Evolutionary conservation across 306 rosid genomes (phyloP), one percentile per base, ranked within the genome.

Genomic region (Rosa lucieae): DNA sequence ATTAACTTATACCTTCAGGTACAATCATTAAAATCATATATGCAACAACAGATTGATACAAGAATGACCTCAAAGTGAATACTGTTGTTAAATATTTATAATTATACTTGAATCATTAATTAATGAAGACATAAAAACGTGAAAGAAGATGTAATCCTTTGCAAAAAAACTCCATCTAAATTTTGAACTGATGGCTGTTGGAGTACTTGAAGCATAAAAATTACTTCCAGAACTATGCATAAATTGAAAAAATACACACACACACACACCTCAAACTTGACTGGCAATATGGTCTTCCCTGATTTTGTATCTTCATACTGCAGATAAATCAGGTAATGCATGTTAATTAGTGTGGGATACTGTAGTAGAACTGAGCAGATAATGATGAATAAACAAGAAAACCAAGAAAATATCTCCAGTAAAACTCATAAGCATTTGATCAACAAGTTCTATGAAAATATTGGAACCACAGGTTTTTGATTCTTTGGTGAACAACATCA

Each of bases 231-330:
- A 11, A 55, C 39, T 10, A 20, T 37, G 10, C 6, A 26, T 26
- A 26, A 26, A 26, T 26, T 26, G 26, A 26, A n/a, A n/a, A n/a
- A n/a, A n/a, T n/a, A n/a, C n/a, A n/a, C n/a, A n/a, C n/a, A n/a
- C n/a, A n/a, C n/a, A n/a, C n/a, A n/a, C n/a, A 26, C 26, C 95
- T 90, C 77, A 79, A 90, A 90, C 77, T 83, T 83, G 39, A 85
- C 79, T 51, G 95, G 92, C 8, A 84, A 88, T 23, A 58, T 17
- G 15, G 92, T 90, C 85, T 70, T 90, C 86, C 88, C 89, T 37
- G 67, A 18, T 76, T 52, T 74, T 21, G 79, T 67, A 66, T 77
- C 52, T 78, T 90, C 92, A 70, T 84, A 80, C 92, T 88, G 90
- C 87, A 72, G 20, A 83, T 7, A 49, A 66, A 73, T 32, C 65